Percentiles rank a stretch among this genome's conserved stretches.
Conservation (phyloP, 2,329 filamentous ascomycete species). For the Whalleya microplaca region DNA sequence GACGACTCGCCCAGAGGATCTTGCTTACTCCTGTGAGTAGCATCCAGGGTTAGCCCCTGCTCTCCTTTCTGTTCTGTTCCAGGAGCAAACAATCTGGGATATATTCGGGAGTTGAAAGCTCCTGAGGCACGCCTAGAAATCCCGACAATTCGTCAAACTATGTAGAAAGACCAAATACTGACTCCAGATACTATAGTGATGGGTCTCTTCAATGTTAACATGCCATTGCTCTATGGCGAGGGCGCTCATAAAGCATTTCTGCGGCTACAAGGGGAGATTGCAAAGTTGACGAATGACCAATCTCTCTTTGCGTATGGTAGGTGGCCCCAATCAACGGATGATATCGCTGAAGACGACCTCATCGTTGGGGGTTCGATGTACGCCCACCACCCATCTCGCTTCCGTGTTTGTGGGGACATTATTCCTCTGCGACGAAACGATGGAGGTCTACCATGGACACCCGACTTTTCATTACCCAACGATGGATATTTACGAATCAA, state of each 20-base stretch:
- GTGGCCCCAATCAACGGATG: background rate
- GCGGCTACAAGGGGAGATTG: slow-evolving; percentile 12
- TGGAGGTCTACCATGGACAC: background rate
- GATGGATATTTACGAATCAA: slow-evolving; percentile 1
- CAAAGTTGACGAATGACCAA: slow-evolving; percentile 8
- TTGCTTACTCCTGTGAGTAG: slow-evolving; percentile 14
- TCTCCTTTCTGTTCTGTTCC: too few relatives aligned
- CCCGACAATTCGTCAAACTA: too few relatives aligned
- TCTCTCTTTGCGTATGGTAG: slow-evolving; percentile 7
- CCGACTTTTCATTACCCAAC: slow-evolving; percentile 1
- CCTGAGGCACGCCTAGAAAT: too few relatives aligned
- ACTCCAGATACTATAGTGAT: too few relatives aligned
- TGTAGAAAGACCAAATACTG: too few relatives aligned
- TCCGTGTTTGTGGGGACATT: background rate
- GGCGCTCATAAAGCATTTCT: slow-evolving; percentile 7
- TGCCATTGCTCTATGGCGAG: slow-evolving; percentile 18
- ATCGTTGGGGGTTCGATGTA: background rate
- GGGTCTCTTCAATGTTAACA: slow-evolving; percentile 18
- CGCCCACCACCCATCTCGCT: background rate
- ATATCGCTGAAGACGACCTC: background rate
- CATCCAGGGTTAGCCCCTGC: too few relatives aligned
- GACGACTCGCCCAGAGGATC: slow-evolving; percentile 14
- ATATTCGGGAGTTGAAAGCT: too few relatives aligned
- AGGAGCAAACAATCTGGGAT: too few relatives aligned
- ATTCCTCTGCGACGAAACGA: slow-evolving; percentile 1